These are phyloP conservation scores for Leccinum idahoense DNA, from an alignment of 1,284 basidiomycete species.

Conservation along the genomic window DNA sequence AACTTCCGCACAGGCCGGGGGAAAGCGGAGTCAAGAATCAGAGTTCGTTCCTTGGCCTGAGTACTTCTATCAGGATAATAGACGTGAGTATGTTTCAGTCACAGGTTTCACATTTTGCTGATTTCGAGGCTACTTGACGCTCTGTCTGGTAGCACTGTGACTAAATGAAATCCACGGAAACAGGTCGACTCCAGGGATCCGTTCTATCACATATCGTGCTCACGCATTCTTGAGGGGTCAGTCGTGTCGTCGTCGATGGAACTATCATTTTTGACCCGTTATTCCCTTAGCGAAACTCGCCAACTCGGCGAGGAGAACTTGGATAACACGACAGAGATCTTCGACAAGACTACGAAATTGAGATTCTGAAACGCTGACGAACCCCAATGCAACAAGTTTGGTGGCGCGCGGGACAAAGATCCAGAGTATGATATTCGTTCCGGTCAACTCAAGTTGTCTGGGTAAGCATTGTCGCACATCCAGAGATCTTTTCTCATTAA, in stretches of 20 bases:
- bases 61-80: too few species aligned
- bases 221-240: conserved; percentile 31
- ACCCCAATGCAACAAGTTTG: conserved; percentile 44
- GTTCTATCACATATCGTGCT: conserved; percentile 41
- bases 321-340: conserved; percentile 36
- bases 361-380: conserved; percentile 36
- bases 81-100: too few species aligned
- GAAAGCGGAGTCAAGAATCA: too few species aligned
- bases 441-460: conserved; percentile 41
- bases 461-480: conserved; percentile 25
- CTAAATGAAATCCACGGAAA: neutral
- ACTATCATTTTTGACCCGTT: conserved; percentile 1
- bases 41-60: too few species aligned
- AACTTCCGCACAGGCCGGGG: too few species aligned
- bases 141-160: neutral
- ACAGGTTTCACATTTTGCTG: too few species aligned
- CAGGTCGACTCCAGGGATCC: conserved; percentile 32
- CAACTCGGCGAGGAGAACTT: conserved; percentile 31
- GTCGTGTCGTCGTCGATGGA: neutral
- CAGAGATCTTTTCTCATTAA: neutral
- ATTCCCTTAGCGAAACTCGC: conserved; percentile 28
- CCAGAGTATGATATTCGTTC: conserved; percentile 36
- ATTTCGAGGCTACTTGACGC: neutral
- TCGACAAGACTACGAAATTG: conserved; percentile 46
- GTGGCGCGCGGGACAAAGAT: conserved; percentile 40